A percentile compares a stretch with the other conserved stretches of the same genome.
Conservation (phyloP, 192 early-diverging fungal species). For the Podochytrium sp. region DNA sequence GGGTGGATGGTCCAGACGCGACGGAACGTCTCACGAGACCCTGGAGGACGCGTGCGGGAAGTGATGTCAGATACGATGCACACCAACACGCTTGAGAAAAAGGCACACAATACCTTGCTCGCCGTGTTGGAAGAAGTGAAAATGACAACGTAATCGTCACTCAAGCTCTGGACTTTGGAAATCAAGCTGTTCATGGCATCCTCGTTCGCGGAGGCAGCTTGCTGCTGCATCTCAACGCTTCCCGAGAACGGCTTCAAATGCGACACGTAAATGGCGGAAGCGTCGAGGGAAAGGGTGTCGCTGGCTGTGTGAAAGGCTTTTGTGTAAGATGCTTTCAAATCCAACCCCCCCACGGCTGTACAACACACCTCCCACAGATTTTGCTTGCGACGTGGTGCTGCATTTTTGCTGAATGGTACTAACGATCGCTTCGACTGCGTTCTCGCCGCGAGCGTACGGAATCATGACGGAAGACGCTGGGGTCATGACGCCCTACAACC, state of each 20-base stretch:
- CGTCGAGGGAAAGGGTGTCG: background rate
- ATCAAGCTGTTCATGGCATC: conserved; percentile 1
- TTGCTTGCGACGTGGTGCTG: background rate
- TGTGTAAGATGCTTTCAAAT: background rate
- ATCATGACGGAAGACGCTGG: background rate
- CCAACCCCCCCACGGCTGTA: background rate
- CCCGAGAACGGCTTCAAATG: background rate
- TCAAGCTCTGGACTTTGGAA: background rate
- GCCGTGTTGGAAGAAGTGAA: conserved; percentile 14
- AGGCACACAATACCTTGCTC: background rate
- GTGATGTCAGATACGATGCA: background rate
- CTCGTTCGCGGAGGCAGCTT: background rate
- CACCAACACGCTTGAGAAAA: background rate
- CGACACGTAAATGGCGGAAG: background rate
- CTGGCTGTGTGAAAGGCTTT: background rate
- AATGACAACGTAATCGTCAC: background rate
- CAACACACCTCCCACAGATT: background rate
- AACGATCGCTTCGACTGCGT: background rate
- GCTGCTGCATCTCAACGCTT: conserved; percentile 1
- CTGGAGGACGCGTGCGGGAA: background rate
- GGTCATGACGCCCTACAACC: background rate
- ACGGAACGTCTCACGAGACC: background rate
- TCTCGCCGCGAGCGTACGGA: conserved; percentile 4
- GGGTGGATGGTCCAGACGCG: background rate
- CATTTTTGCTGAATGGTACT: background rate